A percentile compares a stretch with the other conserved stretches of the same genome.
Conservation (phyloP, 179 eudicot genomes). For the Patellifolia procumbens region DNA sequence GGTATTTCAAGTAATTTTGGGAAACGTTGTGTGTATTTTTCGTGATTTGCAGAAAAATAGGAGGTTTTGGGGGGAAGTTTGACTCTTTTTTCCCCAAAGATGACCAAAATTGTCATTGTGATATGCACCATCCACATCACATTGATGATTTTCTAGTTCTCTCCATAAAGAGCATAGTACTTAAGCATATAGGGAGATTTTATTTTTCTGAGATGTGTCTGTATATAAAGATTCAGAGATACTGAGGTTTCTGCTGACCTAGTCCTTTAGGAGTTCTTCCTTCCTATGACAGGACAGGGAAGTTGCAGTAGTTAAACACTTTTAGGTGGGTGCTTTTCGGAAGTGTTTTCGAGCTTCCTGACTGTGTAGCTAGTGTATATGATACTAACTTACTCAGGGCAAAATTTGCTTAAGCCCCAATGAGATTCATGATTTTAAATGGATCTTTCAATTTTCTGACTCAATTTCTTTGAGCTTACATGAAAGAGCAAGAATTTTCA, state of each 20-base stretch:
- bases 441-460: background rate
- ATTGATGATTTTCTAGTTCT: no score
- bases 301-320: constrained; percentile 27
- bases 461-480: background rate
- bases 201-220: constrained; percentile 21
- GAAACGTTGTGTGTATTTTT: no score
- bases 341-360: constrained; percentile 8
- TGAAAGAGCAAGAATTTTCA: background rate
- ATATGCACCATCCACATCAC: no score
- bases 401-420: background rate
- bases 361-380: constrained; percentile 11
- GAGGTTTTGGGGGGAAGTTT: no score
- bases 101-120: no score
- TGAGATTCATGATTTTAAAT: background rate
- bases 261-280: constrained; percentile 32
- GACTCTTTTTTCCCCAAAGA: no score
- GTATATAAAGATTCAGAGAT: constrained; percentile 28
- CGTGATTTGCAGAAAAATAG: no score
- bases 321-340: no score
- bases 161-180: constrained; percentile 16
- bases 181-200: constrained; percentile 9
- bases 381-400: constrained; percentile 4
- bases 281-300: constrained; percentile 43
- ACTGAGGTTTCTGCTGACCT: constrained; percentile 23
- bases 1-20: no score